A percentile compares a stretch with the other conserved stretches of the same genome.
phyloP scores from a whole-genome alignment of 2,329 filamentous ascomycete genomes.

The Exophiala viscosa region DNA sequence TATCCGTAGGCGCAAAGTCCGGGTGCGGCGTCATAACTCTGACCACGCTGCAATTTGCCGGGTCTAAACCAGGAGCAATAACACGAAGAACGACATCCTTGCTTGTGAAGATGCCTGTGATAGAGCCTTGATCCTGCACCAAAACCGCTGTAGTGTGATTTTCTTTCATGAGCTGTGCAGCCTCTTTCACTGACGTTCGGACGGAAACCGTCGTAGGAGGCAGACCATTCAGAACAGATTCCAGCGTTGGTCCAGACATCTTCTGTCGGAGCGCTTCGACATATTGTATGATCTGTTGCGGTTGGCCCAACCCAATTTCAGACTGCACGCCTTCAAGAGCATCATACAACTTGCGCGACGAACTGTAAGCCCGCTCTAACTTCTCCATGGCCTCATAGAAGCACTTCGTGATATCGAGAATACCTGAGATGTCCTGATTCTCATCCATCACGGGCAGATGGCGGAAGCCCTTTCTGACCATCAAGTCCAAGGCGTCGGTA shows the following conservation, averaged over 20 bases:
- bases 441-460: constrained; percentile 99
- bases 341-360: constrained; percentile 96
- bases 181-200: constrained; percentile 92
- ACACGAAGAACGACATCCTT: constrained; percentile 98
- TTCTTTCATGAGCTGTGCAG: constrained; percentile 94
- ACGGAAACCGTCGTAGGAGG: constrained; percentile 94
- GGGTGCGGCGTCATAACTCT: constrained; percentile 99
- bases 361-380: constrained; percentile 93
- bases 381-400: constrained; percentile 99
- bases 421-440: constrained; percentile 97
- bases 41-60: constrained; percentile 91
- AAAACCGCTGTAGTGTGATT: constrained; percentile 96
- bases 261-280: constrained; percentile 91
- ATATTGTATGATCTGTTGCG: constrained; percentile 98
- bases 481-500: constrained; percentile 92
- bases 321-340: constrained; percentile 96
- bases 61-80: constrained; percentile 93
- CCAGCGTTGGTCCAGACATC: constrained; percentile 96
- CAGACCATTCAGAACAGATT: constrained; percentile 86
- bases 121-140: constrained; percentile 93
- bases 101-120: constrained; percentile 98
- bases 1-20: constrained; percentile 96
- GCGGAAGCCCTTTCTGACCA: constrained; percentile 97
- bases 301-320: constrained; percentile 90
- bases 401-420: constrained; percentile 97